Base-by-base conservation (phyloP, 2,329 filamentous ascomycete genomes). In the Botrytis cinerea region DNA sequence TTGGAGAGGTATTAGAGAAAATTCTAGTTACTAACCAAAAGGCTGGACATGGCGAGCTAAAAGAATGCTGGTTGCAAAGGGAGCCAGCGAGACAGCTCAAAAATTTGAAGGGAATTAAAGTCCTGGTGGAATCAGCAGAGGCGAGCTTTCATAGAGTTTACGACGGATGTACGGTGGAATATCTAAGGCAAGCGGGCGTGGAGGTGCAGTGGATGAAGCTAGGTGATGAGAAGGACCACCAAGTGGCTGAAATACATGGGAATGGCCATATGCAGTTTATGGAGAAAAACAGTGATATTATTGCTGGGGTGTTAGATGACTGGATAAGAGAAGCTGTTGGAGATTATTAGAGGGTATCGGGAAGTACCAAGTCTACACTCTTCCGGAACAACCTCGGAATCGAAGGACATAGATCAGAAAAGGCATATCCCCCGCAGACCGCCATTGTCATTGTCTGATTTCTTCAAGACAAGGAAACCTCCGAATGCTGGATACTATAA, bases 241-340 rank as follows among this genome's bases (percentile, higher is more conserved):
- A 6, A 38, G 64, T 28, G 22, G 25, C 32, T 10, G 83, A 83
- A 6, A 81, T 86, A 51, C 75, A 79, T 54, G 85, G 85, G 12
- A 86, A 86, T 73, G 84, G 83, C 0, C 85, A 86, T 78, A 83
- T 86, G 82, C 82, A 84, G 73, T 85, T 86, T 74, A 79, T 86
- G 80, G 85, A 86, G 80, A 83, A 82, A 80, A 87, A 87, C 76
- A 86, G 83, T 71, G 78, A 83, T 73, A 75, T 81, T 61, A 83
- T 86, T 64, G 80, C 79, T 2, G 75, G 48, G 20, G 76, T 81
- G 25, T 73, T 83, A 28, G 74, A 79, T 25, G 28, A 9, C 81
- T 81, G 81, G 80, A 81, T 46, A 70, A 75, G 61, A 73, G 73
- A 48, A 8, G 46, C 18, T 22, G 59, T 71, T 38, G 8, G 16